Conservation (phyloP, 2,329 filamentous ascomycete genomes). For the Nemania abortiva region DNA sequence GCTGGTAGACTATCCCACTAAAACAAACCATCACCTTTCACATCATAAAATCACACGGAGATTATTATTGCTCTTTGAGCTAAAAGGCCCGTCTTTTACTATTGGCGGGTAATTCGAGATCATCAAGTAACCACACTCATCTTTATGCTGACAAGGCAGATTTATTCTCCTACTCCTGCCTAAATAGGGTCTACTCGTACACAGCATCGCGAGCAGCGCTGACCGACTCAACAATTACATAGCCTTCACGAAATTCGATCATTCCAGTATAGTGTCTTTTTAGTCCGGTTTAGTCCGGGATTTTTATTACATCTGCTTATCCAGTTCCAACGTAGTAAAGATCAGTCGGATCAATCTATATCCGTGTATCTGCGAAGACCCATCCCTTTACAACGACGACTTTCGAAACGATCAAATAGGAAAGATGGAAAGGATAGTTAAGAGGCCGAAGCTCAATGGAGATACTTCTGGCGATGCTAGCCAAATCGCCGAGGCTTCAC, state of each 20-base stretch:
- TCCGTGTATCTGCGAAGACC: neutral
- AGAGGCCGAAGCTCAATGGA: neutral
- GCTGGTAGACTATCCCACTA: neutral
- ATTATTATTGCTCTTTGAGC: neutral
- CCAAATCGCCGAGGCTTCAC: neutral
- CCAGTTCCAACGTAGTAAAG: neutral
- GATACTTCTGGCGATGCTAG: neutral
- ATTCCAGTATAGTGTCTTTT: neutral
- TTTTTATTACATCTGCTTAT: neutral
- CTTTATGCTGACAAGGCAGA: conserved; percentile 1
- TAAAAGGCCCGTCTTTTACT: neutral
- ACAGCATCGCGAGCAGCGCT: neutral
- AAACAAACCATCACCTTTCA: neutral
- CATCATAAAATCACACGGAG: neutral
- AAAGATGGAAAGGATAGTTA: conserved; percentile 13
- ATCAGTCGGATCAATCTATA: neutral
- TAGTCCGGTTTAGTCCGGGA: no score
- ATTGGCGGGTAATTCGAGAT: no score
- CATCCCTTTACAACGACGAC: neutral
- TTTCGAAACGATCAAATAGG: neutral
- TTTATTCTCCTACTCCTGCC: conserved; percentile 5
- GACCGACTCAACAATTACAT: neutral
- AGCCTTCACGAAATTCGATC: neutral
- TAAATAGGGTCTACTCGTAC: neutral
- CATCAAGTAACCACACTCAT: neutral